Conservation (phyloP, 768 basidiomycete genomes). For the Chalciporus sphaerocephalus region DNA sequence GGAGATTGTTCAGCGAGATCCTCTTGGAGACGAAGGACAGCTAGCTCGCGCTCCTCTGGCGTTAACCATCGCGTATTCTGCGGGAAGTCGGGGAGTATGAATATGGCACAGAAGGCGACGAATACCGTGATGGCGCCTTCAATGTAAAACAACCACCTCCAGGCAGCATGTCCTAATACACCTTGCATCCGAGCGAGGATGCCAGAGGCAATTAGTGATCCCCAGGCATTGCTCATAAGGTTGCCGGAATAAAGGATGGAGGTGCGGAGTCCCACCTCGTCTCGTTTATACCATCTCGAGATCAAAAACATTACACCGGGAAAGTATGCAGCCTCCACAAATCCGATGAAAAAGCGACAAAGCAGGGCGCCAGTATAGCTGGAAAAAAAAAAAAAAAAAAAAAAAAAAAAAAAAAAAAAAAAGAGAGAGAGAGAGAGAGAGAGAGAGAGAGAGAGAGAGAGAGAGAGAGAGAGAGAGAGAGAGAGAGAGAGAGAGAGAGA, state of each 20-base stretch:
- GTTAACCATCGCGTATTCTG: conserved; percentile 34
- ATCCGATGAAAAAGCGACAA: conserved; percentile 52
- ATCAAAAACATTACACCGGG: conserved; percentile 41
- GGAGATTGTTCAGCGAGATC: conserved; percentile 62
- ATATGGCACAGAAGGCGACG: conserved; percentile 42
- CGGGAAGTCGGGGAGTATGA: conserved; percentile 51
- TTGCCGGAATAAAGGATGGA: conserved; percentile 49
- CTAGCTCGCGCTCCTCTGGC: conserved; percentile 41
- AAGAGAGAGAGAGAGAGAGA: too few relatives aligned
- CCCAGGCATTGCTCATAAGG: conserved; percentile 53
- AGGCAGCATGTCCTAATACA: conserved; percentile 45
- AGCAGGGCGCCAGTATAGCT: conserved; percentile 41
- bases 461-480: too few relatives aligned
- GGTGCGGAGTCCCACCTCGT: conserved; percentile 42
- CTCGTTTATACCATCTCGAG: conserved; percentile 37
- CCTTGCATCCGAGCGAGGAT: conserved; percentile 48
- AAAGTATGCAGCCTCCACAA: conserved; percentile 48
- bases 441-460: too few relatives aligned
- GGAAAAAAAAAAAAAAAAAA: too few relatives aligned
- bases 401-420: too few relatives aligned
- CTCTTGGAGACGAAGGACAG: conserved; percentile 57
- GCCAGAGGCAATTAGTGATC: conserved; percentile 45
- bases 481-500: too few relatives aligned
- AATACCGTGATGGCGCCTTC: conserved; percentile 44
- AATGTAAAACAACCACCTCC: conserved; percentile 52